Evolutionary conservation across 75 land plant genomes (phyloP).

Genomic region (Cunninghamia lanceolata): DNA sequence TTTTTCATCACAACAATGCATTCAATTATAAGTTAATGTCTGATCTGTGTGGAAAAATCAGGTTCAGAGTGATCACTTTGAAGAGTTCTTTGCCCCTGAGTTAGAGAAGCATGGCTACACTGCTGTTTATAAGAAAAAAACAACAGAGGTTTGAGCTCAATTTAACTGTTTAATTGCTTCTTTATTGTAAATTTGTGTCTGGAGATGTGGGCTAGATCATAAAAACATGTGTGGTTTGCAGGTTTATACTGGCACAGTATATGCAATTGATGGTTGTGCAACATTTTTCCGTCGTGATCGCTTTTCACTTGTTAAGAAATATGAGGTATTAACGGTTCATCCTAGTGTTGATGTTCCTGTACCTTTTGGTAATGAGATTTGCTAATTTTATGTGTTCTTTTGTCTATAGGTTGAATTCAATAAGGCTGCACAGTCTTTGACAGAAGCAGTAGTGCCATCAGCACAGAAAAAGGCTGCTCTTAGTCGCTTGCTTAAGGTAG

Average conservation of each 20-base stretch:
- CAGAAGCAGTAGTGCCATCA: conserved; percentile 66
- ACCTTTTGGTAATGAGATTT: not conserved
- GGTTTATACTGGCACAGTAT: conserved; percentile 67
- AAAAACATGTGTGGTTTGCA: conserved; percentile 24
- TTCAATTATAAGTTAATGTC: not conserved
- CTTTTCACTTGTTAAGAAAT: conserved; percentile 94
- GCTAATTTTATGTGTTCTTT: not conserved
- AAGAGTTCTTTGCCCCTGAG: conserved; percentile 91
- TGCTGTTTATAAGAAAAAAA: conserved; percentile 84
- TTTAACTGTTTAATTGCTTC: not conserved
- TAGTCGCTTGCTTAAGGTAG: conserved; percentile 84
- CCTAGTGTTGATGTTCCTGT: not conserved
- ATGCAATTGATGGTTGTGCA: conserved; percentile 95
- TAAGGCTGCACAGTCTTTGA: conserved; percentile 96
- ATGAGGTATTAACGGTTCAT: conserved; percentile 62
- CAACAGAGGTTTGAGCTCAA: conserved; percentile 60
- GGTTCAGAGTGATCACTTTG: conserved; percentile 95
- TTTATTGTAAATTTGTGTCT: not conserved
- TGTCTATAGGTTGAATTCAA: conserved; percentile 91
- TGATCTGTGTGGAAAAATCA: conserved; percentile 21
- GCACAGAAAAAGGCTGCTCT: conserved; percentile 81
- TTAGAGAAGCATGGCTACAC: conserved; percentile 95
- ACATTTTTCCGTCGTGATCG: conserved; percentile 92
- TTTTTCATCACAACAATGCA: not conserved
- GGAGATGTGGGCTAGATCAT: not conserved